Percentiles rank a stretch among this genome's conserved stretches.
Evolutionary conservation across 1,284 basidiomycete genomes (phyloP).

Genomic region (Melampsora abietis-canadensis): DNA sequence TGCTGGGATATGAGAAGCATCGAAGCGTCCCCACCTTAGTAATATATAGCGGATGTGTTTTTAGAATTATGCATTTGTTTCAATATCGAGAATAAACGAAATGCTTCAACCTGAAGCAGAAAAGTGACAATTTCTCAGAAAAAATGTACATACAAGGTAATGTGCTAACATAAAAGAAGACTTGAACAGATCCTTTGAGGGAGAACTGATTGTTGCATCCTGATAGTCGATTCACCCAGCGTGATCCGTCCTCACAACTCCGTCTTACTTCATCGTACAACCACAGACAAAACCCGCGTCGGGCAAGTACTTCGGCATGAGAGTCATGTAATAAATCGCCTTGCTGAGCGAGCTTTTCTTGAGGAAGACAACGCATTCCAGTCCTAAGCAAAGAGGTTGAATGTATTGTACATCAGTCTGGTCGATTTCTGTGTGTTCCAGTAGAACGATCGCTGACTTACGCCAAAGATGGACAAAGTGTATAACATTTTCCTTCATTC

Average conservation of each 20-base stretch:
- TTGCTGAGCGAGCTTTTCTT: neutral
- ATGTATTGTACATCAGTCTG: neutral
- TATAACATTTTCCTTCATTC: neutral
- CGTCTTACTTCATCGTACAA: neutral
- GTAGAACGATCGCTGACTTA: neutral
- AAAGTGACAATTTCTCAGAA: neutral
- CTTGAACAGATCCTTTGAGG: neutral
- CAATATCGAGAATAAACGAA: neutral
- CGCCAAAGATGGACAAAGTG: conserved; percentile 1
- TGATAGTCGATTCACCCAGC: neutral
- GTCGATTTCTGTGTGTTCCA: neutral
- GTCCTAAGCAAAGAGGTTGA: neutral
- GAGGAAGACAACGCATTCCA: conserved; percentile 3
- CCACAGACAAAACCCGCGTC: neutral
- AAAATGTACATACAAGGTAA: neutral
- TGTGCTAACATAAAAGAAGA: neutral
- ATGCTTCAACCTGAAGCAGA: too few relatives aligned
- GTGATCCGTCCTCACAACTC: neutral
- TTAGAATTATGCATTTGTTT: too few relatives aligned
- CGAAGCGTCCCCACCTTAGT: neutral
- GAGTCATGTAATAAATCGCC: conserved; percentile 1
- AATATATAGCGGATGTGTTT: too few relatives aligned
- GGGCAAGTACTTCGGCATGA: neutral
- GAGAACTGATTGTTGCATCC: neutral
- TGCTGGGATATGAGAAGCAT: neutral